Evolutionary conservation across 1,284 basidiomycete species (phyloP).

Genomic region (Austropuccinia psidii): DNA sequence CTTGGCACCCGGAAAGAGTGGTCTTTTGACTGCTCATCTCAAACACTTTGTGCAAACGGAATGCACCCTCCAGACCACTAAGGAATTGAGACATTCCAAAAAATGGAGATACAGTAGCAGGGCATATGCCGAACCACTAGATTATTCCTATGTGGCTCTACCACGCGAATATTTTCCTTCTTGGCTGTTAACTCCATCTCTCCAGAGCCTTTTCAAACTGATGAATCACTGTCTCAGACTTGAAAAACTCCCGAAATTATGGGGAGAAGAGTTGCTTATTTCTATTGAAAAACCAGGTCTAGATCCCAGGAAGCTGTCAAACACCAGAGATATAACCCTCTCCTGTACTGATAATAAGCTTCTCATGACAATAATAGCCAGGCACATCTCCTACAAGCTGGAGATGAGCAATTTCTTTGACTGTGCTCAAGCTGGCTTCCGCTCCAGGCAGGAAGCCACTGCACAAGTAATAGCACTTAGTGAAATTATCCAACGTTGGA

Average conservation of each 20-base stretch:
- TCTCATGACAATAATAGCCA: background rate
- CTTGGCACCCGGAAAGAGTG: background rate
- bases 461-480: background rate
- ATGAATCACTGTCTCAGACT: background rate
- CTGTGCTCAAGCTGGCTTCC: slow-evolving; percentile 4
- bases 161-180: background rate
- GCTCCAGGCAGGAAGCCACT: background rate
- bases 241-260: background rate
- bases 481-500: background rate
- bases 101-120: background rate
- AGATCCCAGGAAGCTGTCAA: background rate
- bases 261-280: slow-evolving; percentile 7
- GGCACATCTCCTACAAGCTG: background rate
- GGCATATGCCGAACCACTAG: background rate
- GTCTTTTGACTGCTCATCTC: background rate
- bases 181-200: background rate
- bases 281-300: background rate
- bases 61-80: background rate
- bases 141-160: background rate
- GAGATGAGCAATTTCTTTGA: background rate
- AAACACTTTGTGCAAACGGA: slow-evolving; percentile 15
- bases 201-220: background rate
- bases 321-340: slow-evolving; percentile 4
- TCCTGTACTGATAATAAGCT: slow-evolving; percentile 10
- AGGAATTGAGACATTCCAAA: no score